Conservation (phyloP, 176 grass and related monocot species). For the Cenchrus americanus region DNA sequence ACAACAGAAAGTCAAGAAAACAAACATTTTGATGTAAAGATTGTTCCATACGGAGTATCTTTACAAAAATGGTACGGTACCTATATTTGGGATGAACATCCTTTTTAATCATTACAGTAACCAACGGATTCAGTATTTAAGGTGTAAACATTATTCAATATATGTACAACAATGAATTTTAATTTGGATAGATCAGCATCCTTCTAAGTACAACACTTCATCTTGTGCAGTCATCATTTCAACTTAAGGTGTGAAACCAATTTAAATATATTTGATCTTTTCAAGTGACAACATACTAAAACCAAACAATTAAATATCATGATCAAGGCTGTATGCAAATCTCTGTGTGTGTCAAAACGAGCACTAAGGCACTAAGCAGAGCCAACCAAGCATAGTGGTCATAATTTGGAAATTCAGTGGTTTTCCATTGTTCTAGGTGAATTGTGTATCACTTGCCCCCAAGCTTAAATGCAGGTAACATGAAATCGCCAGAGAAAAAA, state of each 20-base stretch:
- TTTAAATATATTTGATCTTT: background rate
- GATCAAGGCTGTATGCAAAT: background rate
- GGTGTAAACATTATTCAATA: background rate
- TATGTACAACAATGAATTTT: background rate
- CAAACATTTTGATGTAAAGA: slow-evolving; percentile 1
- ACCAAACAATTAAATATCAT: background rate
- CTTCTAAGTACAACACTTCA: background rate
- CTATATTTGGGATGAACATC: background rate
- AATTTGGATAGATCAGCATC: background rate
- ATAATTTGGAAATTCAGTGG: background rate
- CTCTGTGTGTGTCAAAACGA: background rate
- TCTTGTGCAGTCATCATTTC: background rate
- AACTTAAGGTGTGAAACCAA: background rate
- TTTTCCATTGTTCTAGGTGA: background rate
- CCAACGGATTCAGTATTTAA: background rate
- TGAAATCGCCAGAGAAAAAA: background rate
- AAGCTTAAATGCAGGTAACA: background rate
- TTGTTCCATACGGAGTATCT: background rate
- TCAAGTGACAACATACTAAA: background rate
- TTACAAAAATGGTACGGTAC: background rate
- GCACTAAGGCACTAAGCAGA: background rate
- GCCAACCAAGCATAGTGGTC: background rate
- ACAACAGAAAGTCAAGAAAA: slow-evolving; percentile 12
- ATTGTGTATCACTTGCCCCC: background rate
- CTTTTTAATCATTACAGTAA: background rate